Percentiles rank a stretch among this genome's conserved stretches.
phyloP scores from a whole-genome alignment of 768 basidiomycete species.

The Nidularia sp. region DNA sequence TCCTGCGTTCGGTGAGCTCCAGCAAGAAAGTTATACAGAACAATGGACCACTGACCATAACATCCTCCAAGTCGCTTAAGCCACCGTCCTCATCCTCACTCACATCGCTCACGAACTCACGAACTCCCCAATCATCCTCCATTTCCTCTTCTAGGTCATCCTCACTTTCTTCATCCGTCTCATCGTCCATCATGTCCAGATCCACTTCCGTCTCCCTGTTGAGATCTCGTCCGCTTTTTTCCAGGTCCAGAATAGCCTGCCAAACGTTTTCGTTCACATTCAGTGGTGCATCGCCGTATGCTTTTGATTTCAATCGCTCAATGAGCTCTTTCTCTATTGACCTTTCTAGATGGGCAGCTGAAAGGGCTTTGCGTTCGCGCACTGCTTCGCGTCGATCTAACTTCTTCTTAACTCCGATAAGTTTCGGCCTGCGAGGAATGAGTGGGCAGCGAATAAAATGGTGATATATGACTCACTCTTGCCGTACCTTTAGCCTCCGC shows the following conservation, averaged over 20 bases:
- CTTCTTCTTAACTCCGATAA: constrained; percentile 96
- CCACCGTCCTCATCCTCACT: constrained; percentile 65
- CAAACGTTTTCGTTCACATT: constrained; percentile 98
- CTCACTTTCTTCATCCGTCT: constrained; percentile 60
- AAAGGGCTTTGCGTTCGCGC: constrained; percentile 93
- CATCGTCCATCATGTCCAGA: constrained; percentile 52
- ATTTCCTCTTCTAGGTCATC: constrained; percentile 46
- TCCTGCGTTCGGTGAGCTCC: neutral
- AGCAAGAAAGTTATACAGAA: too few relatives aligned
- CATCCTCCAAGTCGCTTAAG: constrained; percentile 68
- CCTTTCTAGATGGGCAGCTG: constrained; percentile 91
- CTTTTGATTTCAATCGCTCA: constrained; percentile 92
- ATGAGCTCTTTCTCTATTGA: constrained; percentile 96
- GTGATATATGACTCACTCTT: constrained; percentile 57
- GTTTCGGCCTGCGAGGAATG: constrained; percentile 64
- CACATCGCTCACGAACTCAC: constrained; percentile 74
- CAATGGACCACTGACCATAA: constrained; percentile 30
- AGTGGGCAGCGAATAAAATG: neutral
- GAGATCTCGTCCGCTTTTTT: constrained; percentile 40
- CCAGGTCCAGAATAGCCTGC: constrained; percentile 85
- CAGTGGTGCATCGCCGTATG: constrained; percentile 94
- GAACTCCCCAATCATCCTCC: constrained; percentile 56
- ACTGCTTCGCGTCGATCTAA: constrained; percentile 88
- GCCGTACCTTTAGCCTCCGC: constrained; percentile 81
- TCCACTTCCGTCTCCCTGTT: constrained; percentile 46